Base-by-base conservation (phyloP, 768 basidiomycete genomes). In the Brasilioporus rufonigricans region DNA sequence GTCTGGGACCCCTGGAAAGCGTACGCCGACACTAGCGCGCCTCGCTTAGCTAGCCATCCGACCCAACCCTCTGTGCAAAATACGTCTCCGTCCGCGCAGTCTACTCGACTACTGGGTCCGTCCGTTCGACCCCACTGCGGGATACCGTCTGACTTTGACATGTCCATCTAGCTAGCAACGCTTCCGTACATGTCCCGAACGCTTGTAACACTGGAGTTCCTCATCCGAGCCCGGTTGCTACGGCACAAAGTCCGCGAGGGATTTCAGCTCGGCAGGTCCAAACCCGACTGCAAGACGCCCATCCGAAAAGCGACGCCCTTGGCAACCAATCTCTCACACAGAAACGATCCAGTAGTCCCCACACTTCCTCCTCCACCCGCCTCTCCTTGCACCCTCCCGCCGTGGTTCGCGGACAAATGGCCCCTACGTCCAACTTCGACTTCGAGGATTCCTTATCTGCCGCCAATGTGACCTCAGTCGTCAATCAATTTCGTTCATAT, bases 401-500 rank as follows among this genome's bases (percentile, higher is more conserved):
- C 64, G 65, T 56, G 56, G 53, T 65, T 66, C 66, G 63, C 65
- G 68, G 61, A 47, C 61, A 44, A 45, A 16, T 19, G 16, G 11
- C 45, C 44, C 55, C 45, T 51, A 10, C 50, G 29, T 50, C 63
- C 48, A 53, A 3, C 55, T 66, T 66, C 56, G 66, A 66, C 64
- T 66, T 66, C 56, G 60, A 68, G 49, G 66, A 66, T 59, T 63
- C 59, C 58, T 48, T 69, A 43, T 68, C 62, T 41, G 65, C 65
- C 21, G 66, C 66, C 53, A 66, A 64, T 48, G 59, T 66, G 56
- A 53, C 64, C 58, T 68, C 69, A 33, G 63, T 63, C 53, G 67
- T 66, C 58, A 71, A 71, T 69, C 68, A 69, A 45, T 50, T 46
- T 66, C 67, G 62, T 60, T 70, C 67, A 64, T 66, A 55, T 64